Evolutionary conservation across 2,329 filamentous ascomycete genomes (phyloP).

Genomic region (Colletotrichum eremochloae): DNA sequence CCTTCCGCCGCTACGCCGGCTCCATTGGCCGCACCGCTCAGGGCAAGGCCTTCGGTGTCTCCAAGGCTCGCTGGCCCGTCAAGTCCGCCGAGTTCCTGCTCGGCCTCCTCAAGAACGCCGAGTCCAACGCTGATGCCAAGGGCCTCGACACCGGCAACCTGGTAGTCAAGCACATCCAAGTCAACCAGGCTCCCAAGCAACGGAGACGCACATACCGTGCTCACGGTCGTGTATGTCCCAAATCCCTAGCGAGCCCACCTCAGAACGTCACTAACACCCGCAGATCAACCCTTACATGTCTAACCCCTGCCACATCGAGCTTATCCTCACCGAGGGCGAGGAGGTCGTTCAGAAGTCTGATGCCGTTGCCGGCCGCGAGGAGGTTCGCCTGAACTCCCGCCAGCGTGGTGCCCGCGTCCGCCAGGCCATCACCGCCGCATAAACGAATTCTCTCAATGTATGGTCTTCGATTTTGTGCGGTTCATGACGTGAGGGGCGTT

Average conservation of each 20-base stretch:
- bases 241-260: neutral
- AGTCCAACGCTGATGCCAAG: slow-evolving; percentile 97
- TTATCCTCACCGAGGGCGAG: slow-evolving; percentile 98
- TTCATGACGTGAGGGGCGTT: slow-evolving; percentile 31
- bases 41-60: slow-evolving; percentile 99
- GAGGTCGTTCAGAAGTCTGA: slow-evolving; percentile 95
- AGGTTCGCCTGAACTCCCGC: slow-evolving; percentile 83
- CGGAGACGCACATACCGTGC: slow-evolving; percentile 99
- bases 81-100: slow-evolving; percentile 99
- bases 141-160: slow-evolving; percentile 97
- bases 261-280: slow-evolving; percentile 46
- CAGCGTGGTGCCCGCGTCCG: slow-evolving; percentile 83
- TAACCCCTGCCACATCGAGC: slow-evolving; percentile 99
- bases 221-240: slow-evolving; percentile 93
- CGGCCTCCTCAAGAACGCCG: slow-evolving; percentile 96
- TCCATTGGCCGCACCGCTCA: slow-evolving; percentile 96
- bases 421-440: slow-evolving; percentile 75
- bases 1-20: slow-evolving; percentile 97
- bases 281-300: slow-evolving; percentile 99
- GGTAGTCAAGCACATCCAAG: slow-evolving; percentile 99
- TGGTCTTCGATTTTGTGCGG: slow-evolving; percentile 23
- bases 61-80: slow-evolving; percentile 97
- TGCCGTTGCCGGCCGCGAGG: slow-evolving; percentile 73
- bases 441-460: slow-evolving; percentile 50
- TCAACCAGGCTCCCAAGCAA: slow-evolving; percentile 99